These are phyloP conservation scores for Monascus purpureus DNA, from an alignment of 495 filamentous ascomycete species.

Conservation along the genomic window DNA sequence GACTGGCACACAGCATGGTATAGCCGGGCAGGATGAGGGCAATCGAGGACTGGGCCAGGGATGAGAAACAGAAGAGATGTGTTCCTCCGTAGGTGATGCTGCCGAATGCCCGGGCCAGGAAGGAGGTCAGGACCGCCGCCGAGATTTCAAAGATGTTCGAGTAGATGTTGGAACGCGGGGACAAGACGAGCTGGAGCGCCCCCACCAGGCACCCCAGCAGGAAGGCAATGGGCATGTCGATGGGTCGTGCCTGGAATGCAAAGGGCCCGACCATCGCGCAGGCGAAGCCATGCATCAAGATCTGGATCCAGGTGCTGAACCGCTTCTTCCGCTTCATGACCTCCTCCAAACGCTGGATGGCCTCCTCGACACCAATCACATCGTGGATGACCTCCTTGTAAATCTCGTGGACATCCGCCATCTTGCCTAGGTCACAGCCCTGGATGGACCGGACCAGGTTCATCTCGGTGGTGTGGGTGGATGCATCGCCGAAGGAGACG, in stretches of 20 bases:
- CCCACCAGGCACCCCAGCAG: slow-evolving; percentile 74
- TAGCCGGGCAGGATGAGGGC: slow-evolving; percentile 88
- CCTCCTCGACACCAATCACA: slow-evolving; percentile 71
- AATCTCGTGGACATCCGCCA: slow-evolving; percentile 73
- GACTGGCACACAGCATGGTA: slow-evolving; percentile 63
- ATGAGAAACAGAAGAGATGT: slow-evolving; percentile 78
- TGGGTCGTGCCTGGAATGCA: slow-evolving; percentile 72
- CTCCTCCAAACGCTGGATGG: slow-evolving; percentile 52
- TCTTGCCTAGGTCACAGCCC: slow-evolving; percentile 71
- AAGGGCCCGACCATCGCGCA: slow-evolving; percentile 73
- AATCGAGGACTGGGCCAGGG: slow-evolving; percentile 80
- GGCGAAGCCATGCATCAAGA: slow-evolving; percentile 74
- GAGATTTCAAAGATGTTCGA: slow-evolving; percentile 86
- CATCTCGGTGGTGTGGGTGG: slow-evolving; percentile 85
- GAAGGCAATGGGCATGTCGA: slow-evolving; percentile 83
- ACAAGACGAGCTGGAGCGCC: slow-evolving; percentile 63
- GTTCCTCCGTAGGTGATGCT: slow-evolving; percentile 48
- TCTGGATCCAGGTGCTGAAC: slow-evolving; percentile 55
- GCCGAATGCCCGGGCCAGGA: slow-evolving; percentile 76
- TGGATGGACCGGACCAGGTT: slow-evolving; percentile 67
- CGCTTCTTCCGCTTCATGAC: slow-evolving; percentile 49
- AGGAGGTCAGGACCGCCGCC: slow-evolving; percentile 78
- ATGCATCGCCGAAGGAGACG: slow-evolving; percentile 79
- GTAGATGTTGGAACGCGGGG: slow-evolving; percentile 62
- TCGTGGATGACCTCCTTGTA: slow-evolving; percentile 94